Evolutionary conservation across 306 rosid genomes (phyloP), one percentile per base, ranked within the genome.

Genomic region (Quillaja saponaria): DNA sequence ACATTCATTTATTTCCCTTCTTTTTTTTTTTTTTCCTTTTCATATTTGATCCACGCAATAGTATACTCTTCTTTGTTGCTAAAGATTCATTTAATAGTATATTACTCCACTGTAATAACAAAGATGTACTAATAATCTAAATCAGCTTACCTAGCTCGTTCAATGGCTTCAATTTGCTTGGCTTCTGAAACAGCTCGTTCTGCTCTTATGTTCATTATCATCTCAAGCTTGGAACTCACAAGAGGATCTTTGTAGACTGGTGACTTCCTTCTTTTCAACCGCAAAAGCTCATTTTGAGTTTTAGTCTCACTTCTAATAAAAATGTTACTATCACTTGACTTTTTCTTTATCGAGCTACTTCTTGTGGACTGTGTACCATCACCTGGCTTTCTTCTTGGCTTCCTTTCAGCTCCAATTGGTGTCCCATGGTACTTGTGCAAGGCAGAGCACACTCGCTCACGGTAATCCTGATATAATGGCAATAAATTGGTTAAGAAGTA

Each of bases 151-250:
- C 89, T 81, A 41, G 96, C 99, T 80, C 81, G 87, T 67, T 80
- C 86, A 74, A 92, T 53, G 71, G 89, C 90, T 76, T 81, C 89
- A 40, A 42, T 74, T 58, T 80, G 88, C 79, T 66, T 67, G 75
- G 81, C 78, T 72, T 87, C 99, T 34, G 58, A 72, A 15, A 78
- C 71, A 55, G 87, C 87, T 69, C 99, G 81, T 75, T 85, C 80
- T 61, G 96, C 96, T 79, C 99, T 80, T 70, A 92, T 77, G 44
- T 75, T 89, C 63, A 78, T 89, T 69, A 92, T 78, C 97, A 92
- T 87, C 81, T 86, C 89, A 78, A 92, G 88, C 81, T 92, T 92
- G 8, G 89, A 89, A 72, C 85, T 78, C 35, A 75, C 94, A 67
- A 83, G 53, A 64, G 99, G 99, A 80, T 92, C 99, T 78, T 83